phyloP scores from a whole-genome alignment of 2,329 filamentous ascomycete genomes.

The Shiraia sp. region DNA sequence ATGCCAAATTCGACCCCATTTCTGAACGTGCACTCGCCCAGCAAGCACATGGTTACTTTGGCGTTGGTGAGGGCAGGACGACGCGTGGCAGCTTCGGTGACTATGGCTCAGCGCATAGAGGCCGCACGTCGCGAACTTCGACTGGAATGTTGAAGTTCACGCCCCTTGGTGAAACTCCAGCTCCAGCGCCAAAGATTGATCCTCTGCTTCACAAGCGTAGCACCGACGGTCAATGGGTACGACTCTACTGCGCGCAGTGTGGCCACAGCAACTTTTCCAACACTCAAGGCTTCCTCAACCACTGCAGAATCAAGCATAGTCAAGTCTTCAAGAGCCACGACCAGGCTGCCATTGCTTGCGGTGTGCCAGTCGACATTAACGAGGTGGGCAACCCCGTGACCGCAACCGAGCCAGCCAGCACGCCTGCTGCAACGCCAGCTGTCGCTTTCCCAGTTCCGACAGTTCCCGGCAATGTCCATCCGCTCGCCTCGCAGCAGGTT shows the following conservation, averaged over 20 bases:
- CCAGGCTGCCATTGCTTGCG: conserved; percentile 85
- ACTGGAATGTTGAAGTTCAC: conserved; percentile 54
- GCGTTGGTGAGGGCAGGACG: conserved; percentile 68
- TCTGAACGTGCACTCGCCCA: conserved; percentile 42
- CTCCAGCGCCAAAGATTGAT: conserved; percentile 66
- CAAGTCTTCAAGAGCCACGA: conserved; percentile 95
- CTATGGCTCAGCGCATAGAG: conserved; percentile 52
- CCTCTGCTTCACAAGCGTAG: conserved; percentile 84
- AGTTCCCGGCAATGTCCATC: conserved; percentile 41
- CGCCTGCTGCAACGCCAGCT: conserved; percentile 32
- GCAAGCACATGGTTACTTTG: conserved; percentile 43
- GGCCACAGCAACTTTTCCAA: conserved; percentile 90
- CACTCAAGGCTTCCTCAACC: conserved; percentile 98
- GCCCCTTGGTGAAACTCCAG: conserved; percentile 48
- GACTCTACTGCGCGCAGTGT: conserved; percentile 86
- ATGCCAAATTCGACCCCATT: conserved; percentile 75
- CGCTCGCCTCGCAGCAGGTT: conserved; percentile 34
- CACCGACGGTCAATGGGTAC: conserved; percentile 80
- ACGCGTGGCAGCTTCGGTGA: conserved; percentile 77
- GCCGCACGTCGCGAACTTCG: conserved; percentile 61
- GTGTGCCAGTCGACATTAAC: conserved; percentile 76
- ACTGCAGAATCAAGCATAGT: conserved; percentile 94
- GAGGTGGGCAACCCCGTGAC: conserved; percentile 49
- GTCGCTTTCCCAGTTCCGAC: conserved; percentile 32
- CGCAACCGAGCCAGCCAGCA: conserved; percentile 35